phyloP scores from a whole-genome alignment of 2,329 filamentous ascomycete genomes.

The Zymoseptoria tritici region DNA sequence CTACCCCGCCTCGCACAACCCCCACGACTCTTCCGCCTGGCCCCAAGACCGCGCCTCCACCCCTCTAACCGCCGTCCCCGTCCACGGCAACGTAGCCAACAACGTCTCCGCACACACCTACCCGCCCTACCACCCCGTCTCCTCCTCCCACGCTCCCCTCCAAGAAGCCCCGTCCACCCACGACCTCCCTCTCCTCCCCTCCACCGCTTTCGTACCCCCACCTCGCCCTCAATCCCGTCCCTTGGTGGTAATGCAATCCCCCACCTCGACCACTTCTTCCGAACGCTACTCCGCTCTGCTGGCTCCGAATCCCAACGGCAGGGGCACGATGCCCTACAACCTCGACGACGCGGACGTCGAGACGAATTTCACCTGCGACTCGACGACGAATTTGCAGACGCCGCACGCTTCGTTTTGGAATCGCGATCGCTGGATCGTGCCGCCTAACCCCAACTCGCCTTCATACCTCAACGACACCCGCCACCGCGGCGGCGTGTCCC shows the following conservation, averaged over 20 bases:
- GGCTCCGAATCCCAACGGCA: not conserved
- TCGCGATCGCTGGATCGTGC: not conserved
- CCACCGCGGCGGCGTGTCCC: not conserved
- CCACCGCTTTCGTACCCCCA: not conserved
- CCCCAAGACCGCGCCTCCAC: not conserved
- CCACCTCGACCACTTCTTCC: not conserved
- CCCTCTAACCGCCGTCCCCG: not conserved
- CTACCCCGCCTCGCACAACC: not conserved
- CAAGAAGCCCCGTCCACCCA: not conserved
- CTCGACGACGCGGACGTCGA: not conserved
- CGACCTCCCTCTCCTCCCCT: not conserved
- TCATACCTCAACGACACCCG: not conserved
- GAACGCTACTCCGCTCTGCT: not conserved
- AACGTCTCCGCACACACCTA: not conserved
- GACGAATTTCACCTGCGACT: not conserved
- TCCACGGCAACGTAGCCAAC: not conserved
- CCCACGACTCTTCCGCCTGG: not conserved
- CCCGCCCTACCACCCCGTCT: not conserved
- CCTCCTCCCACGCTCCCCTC: not conserved
- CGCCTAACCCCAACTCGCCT: not conserved
- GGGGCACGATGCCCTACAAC: not conserved
- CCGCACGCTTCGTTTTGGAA: not conserved
- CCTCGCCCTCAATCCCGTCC: not conserved
- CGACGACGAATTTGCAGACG: not conserved
- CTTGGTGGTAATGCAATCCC: constrained; percentile 6